phyloP scores from a whole-genome alignment of 202 grass and related monocot species.

The Hordeum pubiflorum region DNA sequence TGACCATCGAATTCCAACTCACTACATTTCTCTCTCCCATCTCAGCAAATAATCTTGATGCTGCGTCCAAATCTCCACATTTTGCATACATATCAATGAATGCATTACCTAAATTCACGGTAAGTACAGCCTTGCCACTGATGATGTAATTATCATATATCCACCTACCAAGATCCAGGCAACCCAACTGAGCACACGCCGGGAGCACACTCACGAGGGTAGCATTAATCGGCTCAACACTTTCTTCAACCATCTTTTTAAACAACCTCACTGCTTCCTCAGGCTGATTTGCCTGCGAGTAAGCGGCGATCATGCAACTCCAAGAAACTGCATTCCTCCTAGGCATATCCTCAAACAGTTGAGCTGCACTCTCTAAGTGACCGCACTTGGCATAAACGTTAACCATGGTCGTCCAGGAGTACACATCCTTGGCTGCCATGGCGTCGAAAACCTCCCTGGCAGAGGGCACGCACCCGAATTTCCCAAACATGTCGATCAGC shows the following conservation, averaged over 20 bases:
- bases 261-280: conserved; percentile 52
- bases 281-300: conserved; percentile 40
- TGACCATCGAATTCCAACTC: conserved; percentile 58
- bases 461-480: conserved; percentile 31
- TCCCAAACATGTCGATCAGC: conserved; percentile 53
- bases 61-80: conserved; percentile 53
- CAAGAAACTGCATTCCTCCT: conserved; percentile 56
- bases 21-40: conserved; percentile 53
- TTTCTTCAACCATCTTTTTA: conserved; percentile 45
- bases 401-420: conserved; percentile 68
- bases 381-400: conserved; percentile 56
- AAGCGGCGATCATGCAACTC: conserved; percentile 71
- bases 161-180: conserved; percentile 52
- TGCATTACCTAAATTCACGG: conserved; percentile 52
- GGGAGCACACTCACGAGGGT: conserved; percentile 51
- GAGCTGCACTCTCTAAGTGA: conserved; percentile 39
- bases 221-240: conserved; percentile 47
- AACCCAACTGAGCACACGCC: conserved; percentile 45
- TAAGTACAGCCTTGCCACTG: conserved; percentile 30
- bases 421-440: conserved; percentile 47
- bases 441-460: conserved; percentile 46
- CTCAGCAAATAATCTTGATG: conserved; percentile 45
- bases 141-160: conserved; percentile 39
- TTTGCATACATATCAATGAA: conserved; percentile 61
- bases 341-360: conserved; percentile 49